Percentiles rank a stretch among this genome's conserved stretches.
phyloP scores from a whole-genome alignment of 495 filamentous ascomycete species.

The Aspergillus olivimuriae region DNA sequence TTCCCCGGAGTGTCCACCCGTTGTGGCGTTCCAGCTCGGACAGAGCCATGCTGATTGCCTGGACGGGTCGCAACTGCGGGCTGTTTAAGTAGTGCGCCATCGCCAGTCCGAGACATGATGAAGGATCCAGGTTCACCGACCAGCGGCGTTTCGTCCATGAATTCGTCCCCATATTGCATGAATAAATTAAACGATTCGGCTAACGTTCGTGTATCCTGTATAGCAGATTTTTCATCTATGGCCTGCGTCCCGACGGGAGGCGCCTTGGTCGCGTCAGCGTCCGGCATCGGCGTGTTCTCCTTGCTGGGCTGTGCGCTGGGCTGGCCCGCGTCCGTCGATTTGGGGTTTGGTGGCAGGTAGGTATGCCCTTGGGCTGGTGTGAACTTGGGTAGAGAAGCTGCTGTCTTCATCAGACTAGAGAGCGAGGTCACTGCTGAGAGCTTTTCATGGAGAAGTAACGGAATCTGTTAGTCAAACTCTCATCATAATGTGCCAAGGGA shows the following conservation, averaged over 20 bases:
- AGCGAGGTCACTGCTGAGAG: constrained; percentile 56
- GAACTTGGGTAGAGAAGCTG: constrained; percentile 61
- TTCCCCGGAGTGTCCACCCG: constrained; percentile 35
- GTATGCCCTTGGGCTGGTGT: constrained; percentile 67
- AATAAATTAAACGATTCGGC: constrained; percentile 63
- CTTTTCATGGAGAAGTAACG: constrained; percentile 46
- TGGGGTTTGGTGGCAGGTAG: constrained; percentile 53
- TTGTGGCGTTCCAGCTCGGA: constrained; percentile 30
- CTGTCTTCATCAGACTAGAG: constrained; percentile 58
- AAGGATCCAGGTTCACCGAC: constrained; percentile 84
- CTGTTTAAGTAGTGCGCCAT: constrained; percentile 15
- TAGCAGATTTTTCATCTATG: constrained; percentile 18
- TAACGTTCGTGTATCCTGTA: constrained; percentile 48
- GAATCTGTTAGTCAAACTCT: too few species aligned
- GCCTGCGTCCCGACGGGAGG: constrained; percentile 28
- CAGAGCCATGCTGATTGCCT: constrained; percentile 5
- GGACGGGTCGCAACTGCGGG: constrained; percentile 9
- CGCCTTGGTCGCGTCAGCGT: constrained; percentile 33
- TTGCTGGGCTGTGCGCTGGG: constrained; percentile 42
- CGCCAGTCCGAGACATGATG: constrained; percentile 52
- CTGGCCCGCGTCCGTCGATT: constrained; percentile 27
- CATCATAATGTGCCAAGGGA: too few species aligned
- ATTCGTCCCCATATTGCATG: constrained; percentile 64
- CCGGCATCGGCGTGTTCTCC: constrained; percentile 57
- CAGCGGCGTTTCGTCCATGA: constrained; percentile 86